These are phyloP conservation scores for Podila clonocystis DNA, from an alignment of 192 early-diverging fungal species.

Conservation along the genomic window DNA sequence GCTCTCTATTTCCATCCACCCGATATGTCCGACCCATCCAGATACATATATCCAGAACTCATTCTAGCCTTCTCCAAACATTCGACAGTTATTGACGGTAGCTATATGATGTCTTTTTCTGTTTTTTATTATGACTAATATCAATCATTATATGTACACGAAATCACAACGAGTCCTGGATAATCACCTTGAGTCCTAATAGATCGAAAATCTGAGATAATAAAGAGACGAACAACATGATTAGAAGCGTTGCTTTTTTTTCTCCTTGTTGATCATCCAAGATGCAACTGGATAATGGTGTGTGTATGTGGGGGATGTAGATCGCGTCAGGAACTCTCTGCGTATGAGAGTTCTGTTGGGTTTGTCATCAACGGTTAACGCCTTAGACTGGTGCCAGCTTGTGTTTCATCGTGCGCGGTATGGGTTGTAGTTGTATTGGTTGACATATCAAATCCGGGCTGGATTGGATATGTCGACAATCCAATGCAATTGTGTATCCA, in stretches of 20 bases:
- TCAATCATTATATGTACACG: too few species aligned
- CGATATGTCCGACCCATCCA: too few species aligned
- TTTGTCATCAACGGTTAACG: slow-evolving; percentile 48
- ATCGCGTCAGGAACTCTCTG: slow-evolving; percentile 46
- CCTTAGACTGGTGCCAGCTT: slow-evolving; percentile 50
- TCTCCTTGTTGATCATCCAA: not conserved
- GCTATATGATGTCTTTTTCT: too few species aligned
- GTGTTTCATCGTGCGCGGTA: slow-evolving; percentile 43
- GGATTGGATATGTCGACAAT: too few species aligned
- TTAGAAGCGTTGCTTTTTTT: not conserved
- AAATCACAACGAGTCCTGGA: too few species aligned
- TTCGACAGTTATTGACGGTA: too few species aligned
- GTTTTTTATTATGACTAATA: too few species aligned
- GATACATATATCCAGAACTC: too few species aligned
- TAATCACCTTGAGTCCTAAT: too few species aligned
- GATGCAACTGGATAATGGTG: not conserved
- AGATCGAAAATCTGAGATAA: not conserved
- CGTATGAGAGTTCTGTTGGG: slow-evolving; percentile 39
- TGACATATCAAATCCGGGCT: not conserved
- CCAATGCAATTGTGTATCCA: too few species aligned
- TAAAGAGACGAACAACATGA: not conserved
- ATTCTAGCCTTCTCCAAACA: too few species aligned
- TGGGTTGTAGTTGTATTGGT: not conserved
- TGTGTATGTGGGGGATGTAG: not conserved
- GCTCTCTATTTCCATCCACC: too few species aligned